A percentile compares a stretch with the other conserved stretches of the same genome.
Evolutionary conservation across 768 basidiomycete species (phyloP).

Genomic region (Trametes meyenii): DNA sequence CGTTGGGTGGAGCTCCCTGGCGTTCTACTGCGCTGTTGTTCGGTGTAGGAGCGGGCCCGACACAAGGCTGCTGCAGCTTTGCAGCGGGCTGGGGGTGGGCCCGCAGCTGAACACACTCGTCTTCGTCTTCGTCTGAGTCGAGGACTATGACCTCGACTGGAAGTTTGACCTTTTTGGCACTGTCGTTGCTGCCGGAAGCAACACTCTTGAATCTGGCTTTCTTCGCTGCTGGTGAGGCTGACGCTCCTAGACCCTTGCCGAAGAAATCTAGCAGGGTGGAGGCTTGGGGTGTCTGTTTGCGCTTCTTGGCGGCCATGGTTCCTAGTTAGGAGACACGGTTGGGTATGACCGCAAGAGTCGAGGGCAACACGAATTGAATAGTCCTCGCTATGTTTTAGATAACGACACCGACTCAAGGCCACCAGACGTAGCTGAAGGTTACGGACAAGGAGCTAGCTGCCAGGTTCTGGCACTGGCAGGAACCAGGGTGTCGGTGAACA

Average conservation of each 20-base stretch:
- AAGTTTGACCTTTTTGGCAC: slow-evolving; percentile 2
- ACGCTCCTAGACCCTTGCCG: slow-evolving; percentile 8
- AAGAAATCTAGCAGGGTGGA: slow-evolving; percentile 34
- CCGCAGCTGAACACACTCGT: neutral
- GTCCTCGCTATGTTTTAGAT: neutral
- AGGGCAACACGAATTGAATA: neutral
- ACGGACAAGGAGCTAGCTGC: neutral
- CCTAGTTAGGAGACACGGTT: too few relatives aligned
- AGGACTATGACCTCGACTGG: slow-evolving; percentile 36
- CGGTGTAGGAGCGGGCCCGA: neutral
- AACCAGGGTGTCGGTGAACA: too few relatives aligned
- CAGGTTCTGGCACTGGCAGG: too few relatives aligned
- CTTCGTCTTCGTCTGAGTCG: slow-evolving; percentile 35
- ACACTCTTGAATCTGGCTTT: slow-evolving; percentile 20
- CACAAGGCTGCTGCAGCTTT: neutral
- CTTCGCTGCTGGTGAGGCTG: slow-evolving; percentile 14
- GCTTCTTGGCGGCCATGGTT: slow-evolving; percentile 32
- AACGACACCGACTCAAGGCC: neutral
- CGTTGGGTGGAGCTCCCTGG: neutral
- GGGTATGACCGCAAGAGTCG: neutral
- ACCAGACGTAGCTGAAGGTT: neutral
- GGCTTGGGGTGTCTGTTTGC: slow-evolving; percentile 33
- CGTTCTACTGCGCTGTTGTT: neutral
- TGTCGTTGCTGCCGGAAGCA: neutral
- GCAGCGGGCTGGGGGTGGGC: slow-evolving; percentile 1